Evolutionary conservation across 140 eudicot species (phyloP).

Genomic region (Stevia rebaudiana): DNA sequence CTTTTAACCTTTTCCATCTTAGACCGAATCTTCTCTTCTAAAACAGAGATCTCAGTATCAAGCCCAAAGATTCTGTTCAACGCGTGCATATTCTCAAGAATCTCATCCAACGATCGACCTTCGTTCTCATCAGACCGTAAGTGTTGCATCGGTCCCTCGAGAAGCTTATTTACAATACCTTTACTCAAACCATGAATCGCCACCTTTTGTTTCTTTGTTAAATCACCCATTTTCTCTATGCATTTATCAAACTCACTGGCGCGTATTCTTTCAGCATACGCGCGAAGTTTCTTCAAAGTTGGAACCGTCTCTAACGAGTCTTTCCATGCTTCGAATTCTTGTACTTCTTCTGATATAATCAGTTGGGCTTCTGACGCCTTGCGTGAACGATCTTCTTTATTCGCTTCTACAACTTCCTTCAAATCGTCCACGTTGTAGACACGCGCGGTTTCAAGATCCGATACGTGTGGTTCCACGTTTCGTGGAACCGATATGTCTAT

Average conservation of each 20-base stretch:
- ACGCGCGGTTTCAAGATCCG: constrained; percentile 46
- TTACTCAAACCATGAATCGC: constrained; percentile 60
- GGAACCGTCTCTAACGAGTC: constrained; percentile 87
- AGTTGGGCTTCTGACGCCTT: constrained; percentile 70
- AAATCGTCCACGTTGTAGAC: constrained; percentile 84
- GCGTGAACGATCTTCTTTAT: constrained; percentile 64
- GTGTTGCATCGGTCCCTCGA: constrained; percentile 90
- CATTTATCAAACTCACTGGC: constrained; percentile 67
- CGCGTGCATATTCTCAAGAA: constrained; percentile 68
- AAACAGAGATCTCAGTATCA: constrained; percentile 48
- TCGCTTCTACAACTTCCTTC: constrained; percentile 77
- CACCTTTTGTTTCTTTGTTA: constrained; percentile 48
- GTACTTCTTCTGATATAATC: constrained; percentile 62
- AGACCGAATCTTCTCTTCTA: constrained; percentile 66
- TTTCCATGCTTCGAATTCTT: constrained; percentile 71
- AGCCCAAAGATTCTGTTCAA: constrained; percentile 64
- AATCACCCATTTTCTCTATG: constrained; percentile 61
- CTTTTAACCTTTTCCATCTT: constrained; percentile 54
- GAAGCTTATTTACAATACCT: constrained; percentile 70
- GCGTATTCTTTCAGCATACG: constrained; percentile 64
- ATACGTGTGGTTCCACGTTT: constrained; percentile 63
- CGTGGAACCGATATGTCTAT: constrained; percentile 80
- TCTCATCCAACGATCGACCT: constrained; percentile 42
- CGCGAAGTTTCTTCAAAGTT: constrained; percentile 70
- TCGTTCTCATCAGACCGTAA: constrained; percentile 61